Percentiles rank a stretch among this genome's conserved stretches.
phyloP scores from a whole-genome alignment of 148 eudicot species.

The Silene conica region DNA sequence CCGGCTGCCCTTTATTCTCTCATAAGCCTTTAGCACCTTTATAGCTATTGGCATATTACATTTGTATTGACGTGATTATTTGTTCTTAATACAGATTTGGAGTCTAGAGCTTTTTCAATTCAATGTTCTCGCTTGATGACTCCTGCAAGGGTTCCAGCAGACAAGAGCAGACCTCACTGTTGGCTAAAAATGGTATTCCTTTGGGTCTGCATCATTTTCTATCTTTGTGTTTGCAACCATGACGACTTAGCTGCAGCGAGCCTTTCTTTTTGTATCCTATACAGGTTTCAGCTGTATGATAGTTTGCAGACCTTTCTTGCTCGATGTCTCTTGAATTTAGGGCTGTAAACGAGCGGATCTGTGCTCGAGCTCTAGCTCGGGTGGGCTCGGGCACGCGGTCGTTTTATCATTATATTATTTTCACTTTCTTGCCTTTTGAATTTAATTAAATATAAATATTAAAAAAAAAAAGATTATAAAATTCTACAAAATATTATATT shows the following conservation, averaged over 20 bases:
- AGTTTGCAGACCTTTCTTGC: background rate
- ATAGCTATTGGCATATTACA: background rate
- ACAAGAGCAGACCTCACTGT: conserved; percentile 66
- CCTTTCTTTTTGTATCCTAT: background rate
- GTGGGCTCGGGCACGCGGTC: too few relatives aligned
- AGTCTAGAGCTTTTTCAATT: conserved; percentile 48
- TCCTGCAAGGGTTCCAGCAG: conserved; percentile 52
- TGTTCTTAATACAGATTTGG: conserved; percentile 45
- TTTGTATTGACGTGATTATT: conserved; percentile 1
- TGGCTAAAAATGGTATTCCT: conserved; percentile 70
- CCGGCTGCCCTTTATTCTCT: too few relatives aligned
- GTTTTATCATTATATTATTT: too few relatives aligned
- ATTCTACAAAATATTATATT: too few relatives aligned
- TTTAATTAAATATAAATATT: too few relatives aligned
- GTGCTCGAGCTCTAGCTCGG: too few relatives aligned
- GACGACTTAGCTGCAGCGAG: background rate
- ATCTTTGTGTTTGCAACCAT: background rate
- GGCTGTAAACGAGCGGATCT: background rate
- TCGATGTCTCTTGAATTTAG: background rate
- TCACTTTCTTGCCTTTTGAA: too few relatives aligned
- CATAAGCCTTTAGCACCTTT: background rate
- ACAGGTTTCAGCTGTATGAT: background rate
- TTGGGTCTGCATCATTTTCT: background rate
- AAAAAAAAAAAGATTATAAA: too few relatives aligned
- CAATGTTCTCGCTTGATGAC: conserved; percentile 62